Base-by-base conservation (phyloP, 805 yeast genomes). In the Jamesozyma piceae region DNA sequence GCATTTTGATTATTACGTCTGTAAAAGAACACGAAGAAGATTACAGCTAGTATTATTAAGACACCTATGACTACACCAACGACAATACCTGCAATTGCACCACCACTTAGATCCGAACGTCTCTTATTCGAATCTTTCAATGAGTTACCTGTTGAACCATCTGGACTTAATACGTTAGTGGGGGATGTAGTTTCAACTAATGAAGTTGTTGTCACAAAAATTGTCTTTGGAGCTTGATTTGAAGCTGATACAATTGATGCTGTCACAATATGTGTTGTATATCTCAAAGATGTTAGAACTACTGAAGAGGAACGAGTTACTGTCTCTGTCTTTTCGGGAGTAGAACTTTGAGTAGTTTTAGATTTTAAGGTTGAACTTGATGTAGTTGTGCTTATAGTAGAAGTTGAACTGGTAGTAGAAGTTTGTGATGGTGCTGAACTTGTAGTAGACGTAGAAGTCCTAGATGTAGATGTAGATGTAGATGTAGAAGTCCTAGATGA, bases 11-110 rank as follows among this genome's bases (percentile, higher is more conserved):
- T 41, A 21, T n/a, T 28, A 20, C 32, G 28, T 30, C 38, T 56
- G 53, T 69, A 63, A 45, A 70, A 49, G 35, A 74, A 49, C 52
- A 75, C 63, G 38, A 73, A 56, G 11, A 70, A 55, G 5, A 73
- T 49, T 4, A 65, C 62, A 1, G 66, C 72, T 2, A 72, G 33
- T 11, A 62, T 52, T 15, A 63, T 59, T 9, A 52, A 43, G 0
- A 69, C 54, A 43, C 78, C 81, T 17, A 58, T 64, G 11, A 75
- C 60, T 4, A 65, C 68, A 22, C 81, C 82, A 37, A 74, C 64
- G 10, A 74, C 81, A 24, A 77, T 72, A 34, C 82, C 82, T 5
- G 78, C 81, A 42, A 75, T 75, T 24, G 80, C 78, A 18, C 82
- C 82, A 35, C 53, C 61, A 35, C 58, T 50, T 29, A 58, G 20